These are phyloP conservation scores for Astragalus glycyphyllos DNA, from an alignment of 306 rosid genomes.

Conservation along the genomic window DNA sequence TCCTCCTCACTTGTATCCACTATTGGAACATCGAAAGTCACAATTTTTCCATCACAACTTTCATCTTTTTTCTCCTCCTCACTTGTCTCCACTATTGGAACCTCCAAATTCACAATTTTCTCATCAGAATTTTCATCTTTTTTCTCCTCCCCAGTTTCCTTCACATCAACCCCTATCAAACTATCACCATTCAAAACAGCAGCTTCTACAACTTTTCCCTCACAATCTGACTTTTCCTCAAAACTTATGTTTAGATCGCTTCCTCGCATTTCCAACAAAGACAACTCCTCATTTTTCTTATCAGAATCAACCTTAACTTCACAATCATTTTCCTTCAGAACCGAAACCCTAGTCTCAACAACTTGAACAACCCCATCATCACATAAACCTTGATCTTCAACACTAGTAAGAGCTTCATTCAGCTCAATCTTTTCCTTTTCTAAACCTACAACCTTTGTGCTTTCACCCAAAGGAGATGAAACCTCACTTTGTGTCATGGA, in stretches of 20 bases:
- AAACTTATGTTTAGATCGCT: conserved; percentile 17
- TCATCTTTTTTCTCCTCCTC: conserved; percentile 28
- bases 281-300: conserved; percentile 49
- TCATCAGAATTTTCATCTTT: conserved; percentile 36
- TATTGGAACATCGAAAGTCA: conserved; percentile 49
- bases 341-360: conserved; percentile 44
- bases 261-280: conserved; percentile 52
- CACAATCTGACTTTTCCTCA: conserved; percentile 46
- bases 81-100: conserved; percentile 47
- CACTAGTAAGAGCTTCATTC: conserved; percentile 40
- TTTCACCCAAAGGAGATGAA: conserved; percentile 40
- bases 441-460: conserved; percentile 33
- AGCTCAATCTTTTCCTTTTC: conserved; percentile 42
- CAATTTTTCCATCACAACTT: conserved; percentile 30
- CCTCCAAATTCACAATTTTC: conserved; percentile 44
- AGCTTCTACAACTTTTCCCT: conserved; percentile 19
- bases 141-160: conserved; percentile 26
- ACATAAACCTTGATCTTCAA: conserved; percentile 41
- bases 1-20: conserved; percentile 46
- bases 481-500: conserved; percentile 44
- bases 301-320: conserved; percentile 51
- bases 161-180: conserved; percentile 14
- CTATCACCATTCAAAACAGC: conserved; percentile 18
- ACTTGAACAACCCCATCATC: conserved; percentile 40
- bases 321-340: conserved; percentile 42